These are phyloP conservation scores for Pseudogymnoascus sp. DNA, from an alignment of 2,329 filamentous ascomycete species.

Conservation along the genomic window DNA sequence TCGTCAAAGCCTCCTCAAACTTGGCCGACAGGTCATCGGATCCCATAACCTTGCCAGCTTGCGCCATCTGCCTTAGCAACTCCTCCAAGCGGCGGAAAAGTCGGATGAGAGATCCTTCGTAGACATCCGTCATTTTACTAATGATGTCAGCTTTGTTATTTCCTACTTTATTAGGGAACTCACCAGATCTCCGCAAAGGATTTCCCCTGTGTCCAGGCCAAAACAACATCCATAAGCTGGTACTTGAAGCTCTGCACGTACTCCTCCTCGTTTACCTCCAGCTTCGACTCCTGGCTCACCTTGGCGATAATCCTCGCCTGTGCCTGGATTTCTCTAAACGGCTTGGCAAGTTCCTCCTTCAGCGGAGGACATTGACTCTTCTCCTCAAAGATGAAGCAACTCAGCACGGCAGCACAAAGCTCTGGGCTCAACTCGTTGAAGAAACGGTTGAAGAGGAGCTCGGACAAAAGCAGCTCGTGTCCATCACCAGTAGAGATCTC, in stretches of 20 bases:
- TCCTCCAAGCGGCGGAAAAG: constrained; percentile 94
- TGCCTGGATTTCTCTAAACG: constrained; percentile 74
- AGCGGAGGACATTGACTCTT: constrained; percentile 72
- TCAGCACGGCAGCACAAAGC: constrained; percentile 75
- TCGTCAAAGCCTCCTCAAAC: constrained; percentile 76
- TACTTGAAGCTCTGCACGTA: constrained; percentile 85
- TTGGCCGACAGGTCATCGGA: constrained; percentile 87
- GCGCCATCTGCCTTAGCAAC: constrained; percentile 85
- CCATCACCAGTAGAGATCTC: constrained; percentile 79
- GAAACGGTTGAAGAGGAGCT: constrained; percentile 92
- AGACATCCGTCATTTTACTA: constrained; percentile 98
- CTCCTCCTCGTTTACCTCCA: constrained; percentile 89
- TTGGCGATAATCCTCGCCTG: constrained; percentile 86
- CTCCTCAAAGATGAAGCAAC: constrained; percentile 96
- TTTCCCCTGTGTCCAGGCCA: constrained; percentile 81
- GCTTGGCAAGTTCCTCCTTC: constrained; percentile 77
- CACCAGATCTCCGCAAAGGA: constrained; percentile 94
- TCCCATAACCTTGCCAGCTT: constrained; percentile 96
- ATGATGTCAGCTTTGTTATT: constrained; percentile 14
- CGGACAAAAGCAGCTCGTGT: constrained; percentile 86
- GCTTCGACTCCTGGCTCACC: constrained; percentile 88
- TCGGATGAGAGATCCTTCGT: constrained; percentile 92
- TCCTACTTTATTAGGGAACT: constrained; percentile 31
- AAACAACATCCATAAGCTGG: constrained; percentile 95
- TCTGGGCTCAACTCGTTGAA: constrained; percentile 94